Conservation (phyloP, 106 monocot species). For the Iris macrosiphon region DNA sequence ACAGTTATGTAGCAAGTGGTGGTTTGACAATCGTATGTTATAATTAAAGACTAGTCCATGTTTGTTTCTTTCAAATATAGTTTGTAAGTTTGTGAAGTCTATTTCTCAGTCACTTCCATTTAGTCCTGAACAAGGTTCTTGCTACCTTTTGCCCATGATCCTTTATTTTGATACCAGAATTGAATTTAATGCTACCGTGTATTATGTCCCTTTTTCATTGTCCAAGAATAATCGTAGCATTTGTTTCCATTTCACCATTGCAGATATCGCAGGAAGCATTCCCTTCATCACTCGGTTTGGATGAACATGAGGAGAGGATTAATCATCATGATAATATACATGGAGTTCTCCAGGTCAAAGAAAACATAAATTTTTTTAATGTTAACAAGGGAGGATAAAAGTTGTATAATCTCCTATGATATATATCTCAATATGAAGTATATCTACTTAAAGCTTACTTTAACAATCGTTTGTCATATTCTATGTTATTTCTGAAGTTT, state of each 20-base stretch:
- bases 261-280: slow-evolving; percentile 21
- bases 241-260: slow-evolving; percentile 6
- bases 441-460: neutral
- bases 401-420: no score
- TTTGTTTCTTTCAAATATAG: no score
- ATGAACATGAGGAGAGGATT: slow-evolving; percentile 24
- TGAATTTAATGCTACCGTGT: neutral
- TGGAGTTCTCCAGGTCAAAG: slow-evolving; percentile 39
- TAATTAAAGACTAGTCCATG: no score
- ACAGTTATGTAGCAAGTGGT: no score
- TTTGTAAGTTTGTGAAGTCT: no score
- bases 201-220: neutral
- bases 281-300: slow-evolving; percentile 7
- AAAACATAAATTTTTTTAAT: neutral
- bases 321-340: slow-evolving; percentile 16
- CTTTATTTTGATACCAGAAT: neutral
- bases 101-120: no score
- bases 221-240: neutral
- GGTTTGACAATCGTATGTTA: no score
- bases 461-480: neutral
- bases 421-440: neutral
- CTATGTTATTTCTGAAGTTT: slow-evolving; percentile 1
- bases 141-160: no score
- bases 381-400: no score
- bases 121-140: no score